phyloP scores from a whole-genome alignment of 768 basidiomycete species.

The Daedaleopsis sinensis region DNA sequence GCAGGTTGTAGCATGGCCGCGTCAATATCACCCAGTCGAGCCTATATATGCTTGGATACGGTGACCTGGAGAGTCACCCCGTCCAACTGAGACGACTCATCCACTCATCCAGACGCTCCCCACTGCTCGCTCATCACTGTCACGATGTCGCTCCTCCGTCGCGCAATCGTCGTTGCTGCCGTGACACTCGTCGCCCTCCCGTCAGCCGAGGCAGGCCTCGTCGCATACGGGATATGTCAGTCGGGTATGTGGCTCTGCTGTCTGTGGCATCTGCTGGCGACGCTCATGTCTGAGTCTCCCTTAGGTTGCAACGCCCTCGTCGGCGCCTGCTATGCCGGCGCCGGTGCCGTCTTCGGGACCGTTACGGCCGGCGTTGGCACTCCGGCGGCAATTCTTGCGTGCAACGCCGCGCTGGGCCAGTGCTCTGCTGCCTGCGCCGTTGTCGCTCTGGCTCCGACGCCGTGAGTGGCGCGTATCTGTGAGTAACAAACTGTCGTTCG shows the following conservation, averaged over 20 bases:
- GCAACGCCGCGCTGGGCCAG: constrained; percentile 46
- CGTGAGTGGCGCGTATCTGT: constrained; percentile 22
- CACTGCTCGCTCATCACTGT: not conserved
- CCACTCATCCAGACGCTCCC: not conserved
- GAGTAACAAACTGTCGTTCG: not conserved
- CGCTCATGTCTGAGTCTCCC: not conserved
- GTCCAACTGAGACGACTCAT: no score
- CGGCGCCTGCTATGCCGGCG: constrained; percentile 13
- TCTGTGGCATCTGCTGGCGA: not conserved
- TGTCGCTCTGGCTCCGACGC: constrained; percentile 40
- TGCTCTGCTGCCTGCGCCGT: constrained; percentile 44
- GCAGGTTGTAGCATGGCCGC: not conserved
- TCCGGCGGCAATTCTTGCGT: constrained; percentile 41
- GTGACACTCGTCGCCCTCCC: constrained; percentile 7
- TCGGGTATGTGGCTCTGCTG: constrained; percentile 33
- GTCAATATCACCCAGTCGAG: not conserved
- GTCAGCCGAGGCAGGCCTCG: constrained; percentile 31
- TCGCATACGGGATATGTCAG: constrained; percentile 46
- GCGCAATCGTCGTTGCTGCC: constrained; percentile 1
- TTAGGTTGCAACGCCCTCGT: constrained; percentile 11
- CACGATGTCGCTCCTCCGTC: not conserved
- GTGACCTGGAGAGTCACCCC: no score
- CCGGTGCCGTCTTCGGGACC: constrained; percentile 42
- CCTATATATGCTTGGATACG: not conserved
- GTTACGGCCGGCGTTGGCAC: constrained; percentile 39